phyloP scores from a whole-genome alignment of 768 basidiomycete genomes.

The Daedalea quercina region DNA sequence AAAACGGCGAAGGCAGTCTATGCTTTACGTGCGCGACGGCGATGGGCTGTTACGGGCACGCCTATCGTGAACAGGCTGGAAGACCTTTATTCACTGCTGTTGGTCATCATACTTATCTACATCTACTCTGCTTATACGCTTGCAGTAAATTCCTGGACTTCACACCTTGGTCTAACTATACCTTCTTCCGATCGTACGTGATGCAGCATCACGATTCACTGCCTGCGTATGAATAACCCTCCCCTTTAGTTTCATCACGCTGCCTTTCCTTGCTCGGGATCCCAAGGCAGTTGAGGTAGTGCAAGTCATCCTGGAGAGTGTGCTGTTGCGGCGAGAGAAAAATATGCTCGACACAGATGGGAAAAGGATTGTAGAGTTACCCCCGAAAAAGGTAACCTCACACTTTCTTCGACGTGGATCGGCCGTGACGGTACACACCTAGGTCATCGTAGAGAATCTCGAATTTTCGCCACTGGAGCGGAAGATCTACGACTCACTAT shows the following conservation, averaged over 20 bases:
- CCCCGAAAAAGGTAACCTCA: slow-evolving; percentile 64
- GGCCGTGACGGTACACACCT: neutral
- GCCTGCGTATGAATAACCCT: neutral
- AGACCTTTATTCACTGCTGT: slow-evolving; percentile 84
- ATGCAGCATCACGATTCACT: neutral
- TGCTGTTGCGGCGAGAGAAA: slow-evolving; percentile 87
- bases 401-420: neutral
- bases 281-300: slow-evolving; percentile 92
- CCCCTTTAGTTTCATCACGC: slow-evolving; percentile 67
- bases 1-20: slow-evolving; percentile 88
- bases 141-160: slow-evolving; percentile 70
- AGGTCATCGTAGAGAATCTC: slow-evolving; percentile 69
- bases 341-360: slow-evolving; percentile 85
- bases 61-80: slow-evolving; percentile 93
- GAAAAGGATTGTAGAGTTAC: slow-evolving; percentile 82
- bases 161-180: slow-evolving; percentile 74
- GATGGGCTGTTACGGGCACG: slow-evolving; percentile 93
- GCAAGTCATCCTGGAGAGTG: slow-evolving; percentile 86
- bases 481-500: slow-evolving; percentile 86
- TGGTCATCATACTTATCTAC: slow-evolving; percentile 10
- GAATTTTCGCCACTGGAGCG: slow-evolving; percentile 76
- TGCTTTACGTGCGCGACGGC: slow-evolving; percentile 66
- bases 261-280: slow-evolving; percentile 88
- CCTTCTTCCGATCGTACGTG: slow-evolving; percentile 84
- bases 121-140: neutral